phyloP scores from a whole-genome alignment of 768 basidiomycete species.

The Phanerochaete carnosa region DNA sequence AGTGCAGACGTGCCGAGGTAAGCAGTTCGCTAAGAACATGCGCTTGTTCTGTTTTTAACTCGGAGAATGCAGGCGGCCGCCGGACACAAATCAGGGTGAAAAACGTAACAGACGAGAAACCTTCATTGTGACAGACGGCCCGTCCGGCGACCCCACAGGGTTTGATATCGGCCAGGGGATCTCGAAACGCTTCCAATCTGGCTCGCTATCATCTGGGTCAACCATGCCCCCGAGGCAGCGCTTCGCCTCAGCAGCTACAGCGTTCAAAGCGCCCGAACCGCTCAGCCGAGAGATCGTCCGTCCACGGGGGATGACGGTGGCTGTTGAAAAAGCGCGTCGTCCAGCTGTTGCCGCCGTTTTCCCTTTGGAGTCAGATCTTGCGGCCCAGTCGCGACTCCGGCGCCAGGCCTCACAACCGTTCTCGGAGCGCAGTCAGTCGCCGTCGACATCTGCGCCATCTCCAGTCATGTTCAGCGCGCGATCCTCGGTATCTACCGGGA shows the following conservation, averaged over 20 bases:
- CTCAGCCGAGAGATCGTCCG: constrained; percentile 10
- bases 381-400: constrained; percentile 15
- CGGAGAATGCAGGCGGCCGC: neutral
- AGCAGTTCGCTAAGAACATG: neutral
- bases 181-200: neutral
- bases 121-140: constrained; percentile 5
- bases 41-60: neutral
- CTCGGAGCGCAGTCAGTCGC: constrained; percentile 2
- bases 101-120: constrained; percentile 10
- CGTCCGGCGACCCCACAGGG: neutral
- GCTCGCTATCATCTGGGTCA: constrained; percentile 19
- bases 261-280: neutral
- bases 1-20: constrained; percentile 3
- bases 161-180: neutral
- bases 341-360: constrained; percentile 5
- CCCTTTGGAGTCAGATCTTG: neutral
- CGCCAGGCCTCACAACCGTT: constrained; percentile 20
- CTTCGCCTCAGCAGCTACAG: neutral
- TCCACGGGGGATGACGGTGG: constrained; percentile 22
- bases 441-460: constrained; percentile 15
- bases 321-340: neutral
- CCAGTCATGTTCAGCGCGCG: constrained; percentile 14
- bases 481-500: constrained; percentile 5
- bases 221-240: constrained; percentile 8
- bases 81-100: neutral